Base-by-base conservation (phyloP, 768 basidiomycete genomes). In the Boletellus ananas region DNA sequence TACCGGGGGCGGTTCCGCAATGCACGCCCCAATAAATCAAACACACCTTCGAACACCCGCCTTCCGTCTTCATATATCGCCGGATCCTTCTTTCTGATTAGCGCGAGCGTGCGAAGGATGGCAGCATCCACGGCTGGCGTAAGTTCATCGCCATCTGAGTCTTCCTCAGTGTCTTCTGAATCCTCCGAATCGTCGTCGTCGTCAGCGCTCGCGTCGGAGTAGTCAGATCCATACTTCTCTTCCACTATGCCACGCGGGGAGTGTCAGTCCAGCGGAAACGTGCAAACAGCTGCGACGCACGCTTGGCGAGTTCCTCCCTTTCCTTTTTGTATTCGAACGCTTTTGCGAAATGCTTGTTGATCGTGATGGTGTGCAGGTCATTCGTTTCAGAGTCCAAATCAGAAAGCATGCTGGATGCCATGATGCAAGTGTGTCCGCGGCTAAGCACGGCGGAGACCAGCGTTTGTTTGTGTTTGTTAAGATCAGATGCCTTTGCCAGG, bases 91-190 rank as follows among this genome's bases (percentile, higher is more conserved):
- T 78, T 77, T 64, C 81, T 81, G 48, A 98, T 96, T 58, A 85
- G 79, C 0, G 86, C 90, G 9, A 99, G 75, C 1, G 93, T 98
- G 42, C 92, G 77, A 35, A 98, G 76, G 59, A 98, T 96, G 17
- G 96, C 96, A 38, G 84, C 96, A 60, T 97, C 95, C 43, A 97
- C 81, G 0, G 85, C 85, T 4, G 94, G 93, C 0, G 94, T 98
- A 44, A 98, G 79, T 65, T 97, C 90, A 58, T 92, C 91, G 13
- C 94, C 96, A 50, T 95, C 89, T 62, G 94, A 90, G 64, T 98
- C 94, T 63, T 98, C 94, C 59, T 92, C 90, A 37, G 81, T 85
- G 25, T 79, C 79, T 63, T 91, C 88, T 0, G 85, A 87, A 2
- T 78, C 81, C 16, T 74, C 74, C 1, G 72, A 76, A 17, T 70